phyloP scores from a whole-genome alignment of 2,329 filamentous ascomycete genomes.

The Neoscytalidium dimidiatum region DNA sequence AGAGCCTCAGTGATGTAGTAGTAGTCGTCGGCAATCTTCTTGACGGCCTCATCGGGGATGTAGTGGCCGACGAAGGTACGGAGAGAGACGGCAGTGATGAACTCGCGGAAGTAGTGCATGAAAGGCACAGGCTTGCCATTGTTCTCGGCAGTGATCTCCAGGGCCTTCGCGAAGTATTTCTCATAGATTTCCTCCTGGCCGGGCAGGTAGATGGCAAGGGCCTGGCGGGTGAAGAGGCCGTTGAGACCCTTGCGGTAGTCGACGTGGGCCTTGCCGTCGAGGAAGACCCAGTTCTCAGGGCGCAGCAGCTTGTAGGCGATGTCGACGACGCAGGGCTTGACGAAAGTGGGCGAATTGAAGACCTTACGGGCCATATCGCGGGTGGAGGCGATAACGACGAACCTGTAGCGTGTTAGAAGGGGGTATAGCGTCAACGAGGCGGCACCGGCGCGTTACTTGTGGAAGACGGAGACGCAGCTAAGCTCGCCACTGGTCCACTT shows the following conservation, averaged over 20 bases:
- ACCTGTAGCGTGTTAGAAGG: slow-evolving; percentile 55
- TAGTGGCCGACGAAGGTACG: slow-evolving; percentile 98
- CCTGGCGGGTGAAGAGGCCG: slow-evolving; percentile 87
- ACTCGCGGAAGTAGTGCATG: slow-evolving; percentile 89
- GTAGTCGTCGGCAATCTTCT: slow-evolving; percentile 95
- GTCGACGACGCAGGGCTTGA: slow-evolving; percentile 97
- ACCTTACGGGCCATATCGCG: slow-evolving; percentile 96
- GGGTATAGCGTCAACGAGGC: background rate
- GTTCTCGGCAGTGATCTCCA: slow-evolving; percentile 69
- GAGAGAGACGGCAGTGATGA: slow-evolving; percentile 93
- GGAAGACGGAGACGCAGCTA: slow-evolving; percentile 97
- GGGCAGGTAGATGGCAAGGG: slow-evolving; percentile 84
- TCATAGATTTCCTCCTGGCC: slow-evolving; percentile 92
- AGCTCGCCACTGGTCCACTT: slow-evolving; percentile 92
- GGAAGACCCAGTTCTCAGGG: slow-evolving; percentile 92
- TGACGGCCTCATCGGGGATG: slow-evolving; percentile 84
- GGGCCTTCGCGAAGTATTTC: slow-evolving; percentile 78
- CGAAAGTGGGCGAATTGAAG: slow-evolving; percentile 88
- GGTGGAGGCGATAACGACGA: slow-evolving; percentile 93
- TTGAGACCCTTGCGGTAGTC: slow-evolving; percentile 98
- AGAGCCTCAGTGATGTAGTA: slow-evolving; percentile 94
- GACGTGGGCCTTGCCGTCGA: slow-evolving; percentile 92
- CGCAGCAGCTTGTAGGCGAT: slow-evolving; percentile 91
- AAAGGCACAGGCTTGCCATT: slow-evolving; percentile 78
- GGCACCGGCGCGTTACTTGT: slow-evolving; percentile 70